A percentile compares a stretch with the other conserved stretches of the same genome.
Evolutionary conservation across 768 basidiomycete genomes (phyloP).

Genomic region (Ramaria rubella): DNA sequence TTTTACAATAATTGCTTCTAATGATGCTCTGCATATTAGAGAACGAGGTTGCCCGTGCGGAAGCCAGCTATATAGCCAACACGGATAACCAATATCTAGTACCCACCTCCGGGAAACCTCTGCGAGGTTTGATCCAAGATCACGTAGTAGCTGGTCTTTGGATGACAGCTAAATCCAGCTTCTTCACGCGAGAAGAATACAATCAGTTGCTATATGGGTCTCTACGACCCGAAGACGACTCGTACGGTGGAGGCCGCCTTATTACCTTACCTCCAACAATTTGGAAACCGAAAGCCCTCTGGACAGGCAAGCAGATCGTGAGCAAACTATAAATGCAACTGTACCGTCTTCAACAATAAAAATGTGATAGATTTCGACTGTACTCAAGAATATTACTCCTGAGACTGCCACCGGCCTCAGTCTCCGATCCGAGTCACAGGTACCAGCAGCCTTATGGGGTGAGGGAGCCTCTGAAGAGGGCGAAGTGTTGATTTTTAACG

Average conservation of each 20-base stretch:
- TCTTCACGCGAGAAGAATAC: constrained; percentile 94
- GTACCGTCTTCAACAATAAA: background rate
- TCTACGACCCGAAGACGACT: constrained; percentile 76
- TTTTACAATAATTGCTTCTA: background rate
- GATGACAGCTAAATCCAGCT: constrained; percentile 95
- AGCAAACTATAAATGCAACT: constrained; percentile 22
- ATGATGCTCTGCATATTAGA: constrained; percentile 40
- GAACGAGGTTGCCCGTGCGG: constrained; percentile 90
- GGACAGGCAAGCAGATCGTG: constrained; percentile 98
- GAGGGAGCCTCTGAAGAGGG: constrained; percentile 68
- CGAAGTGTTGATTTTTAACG: constrained; percentile 83
- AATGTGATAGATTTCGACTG: constrained; percentile 79
- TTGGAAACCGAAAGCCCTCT: constrained; percentile 83
- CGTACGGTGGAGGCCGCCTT: constrained; percentile 54
- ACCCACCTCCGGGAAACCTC: constrained; percentile 94
- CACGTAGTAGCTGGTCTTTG: constrained; percentile 99
- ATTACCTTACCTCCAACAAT: constrained; percentile 85
- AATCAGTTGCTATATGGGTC: constrained; percentile 95
- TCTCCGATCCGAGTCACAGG: constrained; percentile 80
- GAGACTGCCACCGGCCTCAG: constrained; percentile 72
- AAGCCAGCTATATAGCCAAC: constrained; percentile 91
- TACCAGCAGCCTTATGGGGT: constrained; percentile 83
- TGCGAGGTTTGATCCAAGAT: constrained; percentile 97
- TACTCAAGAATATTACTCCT: constrained; percentile 89
- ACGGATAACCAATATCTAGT: constrained; percentile 99